Base-by-base conservation (phyloP, 805 yeast genomes). In the Barnettozyma wickerhamii region DNA sequence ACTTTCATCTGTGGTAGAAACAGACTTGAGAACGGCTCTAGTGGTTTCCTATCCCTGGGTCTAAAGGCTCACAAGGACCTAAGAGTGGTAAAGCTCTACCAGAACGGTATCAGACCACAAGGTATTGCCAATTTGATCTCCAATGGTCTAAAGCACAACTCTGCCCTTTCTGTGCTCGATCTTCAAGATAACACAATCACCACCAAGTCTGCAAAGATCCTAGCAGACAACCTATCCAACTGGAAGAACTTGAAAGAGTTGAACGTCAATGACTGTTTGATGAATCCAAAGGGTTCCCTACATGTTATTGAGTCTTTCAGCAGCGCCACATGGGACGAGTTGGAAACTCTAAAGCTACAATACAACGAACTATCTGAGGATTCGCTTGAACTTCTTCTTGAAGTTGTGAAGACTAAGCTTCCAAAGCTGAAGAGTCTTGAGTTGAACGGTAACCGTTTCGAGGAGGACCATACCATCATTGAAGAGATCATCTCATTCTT, bases 1-100 rank as follows among this genome's bases (percentile, higher is more conserved):
- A 87, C 97, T 2, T 91, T 93, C 51, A 77, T 93, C 55, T 93
- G 99, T 66, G 99, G 99, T 49, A 79, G 99, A 66, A 93, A 93
- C 66, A 84, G 99, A 65, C 75, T 93, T 50, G 99, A 93, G 63
- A 89, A 89, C 62, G 99, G 98, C 3, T 89, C 97, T 6, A 77
- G 88, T 63, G 79, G 80, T 53, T 83, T 84, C 49, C 75, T 95
- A 66, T 79, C 97, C 9, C 70, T 86, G 42, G 96, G 95, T 45
- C 74, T 93, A 52, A 83, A 84, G 59, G 81, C 83, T 39, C 96
- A 93, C 62, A 71, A 75, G 32, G 76, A 79, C 39, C 71, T 90
- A 58, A 77, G 84, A 62, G 77, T 72, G 44, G 78, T 90, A 27
- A 80, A 84, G 59, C 72, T 93, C 51, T 91, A 88, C 59, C 99